Evolutionary conservation across 169 alveolate genomes (phyloP), one percentile per base, ranked within the genome.

Genomic region (Hammondia hammondi): DNA sequence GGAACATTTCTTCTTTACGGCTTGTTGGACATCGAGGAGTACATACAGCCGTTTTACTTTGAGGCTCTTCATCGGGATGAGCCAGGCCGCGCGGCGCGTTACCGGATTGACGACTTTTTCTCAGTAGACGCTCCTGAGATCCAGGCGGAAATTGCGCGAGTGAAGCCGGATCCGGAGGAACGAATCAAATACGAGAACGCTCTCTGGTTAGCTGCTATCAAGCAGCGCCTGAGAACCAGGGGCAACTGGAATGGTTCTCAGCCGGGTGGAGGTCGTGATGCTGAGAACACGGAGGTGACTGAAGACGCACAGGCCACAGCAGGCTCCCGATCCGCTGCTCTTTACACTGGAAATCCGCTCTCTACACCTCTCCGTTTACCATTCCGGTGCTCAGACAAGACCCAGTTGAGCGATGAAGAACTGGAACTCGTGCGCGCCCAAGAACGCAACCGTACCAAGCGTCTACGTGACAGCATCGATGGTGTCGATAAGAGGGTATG

Each of bases 161-260:
- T 67, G 77, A 32, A 39, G 24, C 87, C 45, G 32, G 87, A 77
- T 32, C 48, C 87, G 29, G 87, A 32, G 3, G 46, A 24, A 17
- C 45, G 87, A 12, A 32, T 77, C 45, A 24, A 37, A 46, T 77
- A 21, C 48, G 87, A 77, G 87, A 77, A 77, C 87, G 43, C 87
- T 24, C 46, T 77, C 19, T 77, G 87, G 87, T 24, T 77, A 17
- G 87, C 87, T 19, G 46, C 43, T 17, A 3, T 77, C 48, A 77
- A 77, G 87, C 87, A 77, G 87, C 87, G 87, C 19, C 48, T 77
- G 56, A 19, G 87, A 32, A 77, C 87, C 12, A 46, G 48, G 27
- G 87, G 56, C 35, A 21, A 17, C 10, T 32, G 2, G 10, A 27
- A 21, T 27, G 61, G 61, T 52, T 7, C 24, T 10, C 61, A 7